Percentiles rank a stretch among this genome's conserved stretches.
phyloP scores from a whole-genome alignment of 23 red algal species.

The Gracilaria gracilis region DNA sequence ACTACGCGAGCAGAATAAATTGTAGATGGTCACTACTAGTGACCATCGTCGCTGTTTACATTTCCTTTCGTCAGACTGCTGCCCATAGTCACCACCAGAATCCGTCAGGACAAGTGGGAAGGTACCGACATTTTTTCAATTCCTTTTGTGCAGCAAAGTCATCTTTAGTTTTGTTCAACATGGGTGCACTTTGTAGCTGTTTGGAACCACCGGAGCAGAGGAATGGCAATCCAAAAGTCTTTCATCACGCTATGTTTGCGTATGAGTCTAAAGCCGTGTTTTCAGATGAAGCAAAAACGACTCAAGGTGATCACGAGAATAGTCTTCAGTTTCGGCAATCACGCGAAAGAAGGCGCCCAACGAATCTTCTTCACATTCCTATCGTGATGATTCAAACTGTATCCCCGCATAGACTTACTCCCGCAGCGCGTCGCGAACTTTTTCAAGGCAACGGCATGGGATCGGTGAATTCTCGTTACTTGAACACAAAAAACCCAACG shows the following conservation, averaged over 20 bases:
- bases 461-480: neutral
- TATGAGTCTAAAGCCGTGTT: neutral
- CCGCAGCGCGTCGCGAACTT: neutral
- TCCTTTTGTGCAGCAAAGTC: neutral
- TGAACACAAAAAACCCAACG: neutral
- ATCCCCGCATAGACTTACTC: neutral
- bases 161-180: neutral
- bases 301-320: neutral
- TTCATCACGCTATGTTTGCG: neutral
- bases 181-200: neutral
- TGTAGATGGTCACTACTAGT: too few species aligned
- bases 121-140: neutral
- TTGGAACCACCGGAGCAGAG: neutral
- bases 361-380: neutral
- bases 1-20: too few species aligned
- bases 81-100: too few species aligned
- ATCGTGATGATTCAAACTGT: neutral
- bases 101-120: neutral
- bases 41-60: neutral
- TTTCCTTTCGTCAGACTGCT: neutral
- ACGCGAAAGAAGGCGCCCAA: neutral
- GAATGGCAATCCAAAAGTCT: neutral
- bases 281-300: neutral
- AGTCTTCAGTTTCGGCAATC: neutral
- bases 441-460: neutral